Conservation (phyloP, 495 filamentous ascomycete genomes). For the Podospora tetraspora region DNA sequence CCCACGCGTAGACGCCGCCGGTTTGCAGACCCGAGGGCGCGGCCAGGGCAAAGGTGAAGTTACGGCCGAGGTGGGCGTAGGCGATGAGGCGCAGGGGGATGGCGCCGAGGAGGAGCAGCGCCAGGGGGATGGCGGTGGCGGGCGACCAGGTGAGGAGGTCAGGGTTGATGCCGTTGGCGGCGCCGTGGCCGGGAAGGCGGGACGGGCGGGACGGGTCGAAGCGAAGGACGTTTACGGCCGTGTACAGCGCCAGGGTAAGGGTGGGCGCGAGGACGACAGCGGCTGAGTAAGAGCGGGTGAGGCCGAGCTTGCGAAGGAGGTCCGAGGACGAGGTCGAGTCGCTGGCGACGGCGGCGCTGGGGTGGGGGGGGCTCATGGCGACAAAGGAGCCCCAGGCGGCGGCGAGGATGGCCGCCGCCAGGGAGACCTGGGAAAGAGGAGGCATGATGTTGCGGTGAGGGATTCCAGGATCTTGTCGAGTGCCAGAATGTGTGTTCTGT, state of each 20-base stretch:
- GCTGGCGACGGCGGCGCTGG: neutral
- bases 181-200: neutral
- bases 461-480: too few species aligned
- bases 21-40: neutral
- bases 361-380: constrained; percentile 1
- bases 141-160: constrained; percentile 1
- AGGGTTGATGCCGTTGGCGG: neutral
- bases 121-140: neutral
- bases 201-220: neutral
- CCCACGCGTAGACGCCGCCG: too few species aligned
- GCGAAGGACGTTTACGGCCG: neutral
- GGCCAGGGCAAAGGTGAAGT: constrained; percentile 2
- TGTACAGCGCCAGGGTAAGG: neutral
- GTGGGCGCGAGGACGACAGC: neutral
- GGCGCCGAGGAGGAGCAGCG: neutral
- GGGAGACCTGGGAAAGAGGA: neutral
- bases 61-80: neutral
- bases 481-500: too few species aligned
- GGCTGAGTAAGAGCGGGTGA: neutral
- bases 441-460: neutral
- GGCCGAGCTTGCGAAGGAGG: neutral
- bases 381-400: neutral
- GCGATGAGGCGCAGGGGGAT: neutral
- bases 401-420: neutral
- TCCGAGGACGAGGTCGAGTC: neutral